Evolutionary conservation across 495 filamentous ascomycete species (phyloP).

Genomic region (Annulohypoxylon moriforme): DNA sequence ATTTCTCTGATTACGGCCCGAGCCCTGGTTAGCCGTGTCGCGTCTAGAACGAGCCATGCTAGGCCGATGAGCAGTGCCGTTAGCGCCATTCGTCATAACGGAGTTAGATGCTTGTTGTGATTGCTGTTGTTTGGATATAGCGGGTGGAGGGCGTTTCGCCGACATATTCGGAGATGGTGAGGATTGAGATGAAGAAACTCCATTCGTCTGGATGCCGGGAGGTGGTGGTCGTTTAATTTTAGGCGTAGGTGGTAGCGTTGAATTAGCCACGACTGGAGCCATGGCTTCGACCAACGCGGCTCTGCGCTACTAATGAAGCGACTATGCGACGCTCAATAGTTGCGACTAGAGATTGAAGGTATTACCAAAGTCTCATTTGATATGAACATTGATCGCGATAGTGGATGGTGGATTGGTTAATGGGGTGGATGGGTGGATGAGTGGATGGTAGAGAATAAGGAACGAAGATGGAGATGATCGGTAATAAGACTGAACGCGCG

Average conservation of each 20-base stretch:
- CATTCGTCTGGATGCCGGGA: conserved; percentile 75
- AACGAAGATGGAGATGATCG: not conserved
- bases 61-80: conserved; percentile 57
- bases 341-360: conserved; percentile 24
- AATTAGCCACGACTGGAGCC: conserved; percentile 62
- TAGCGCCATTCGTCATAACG: conserved; percentile 58
- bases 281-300: conserved; percentile 39
- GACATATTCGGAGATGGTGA: conserved; percentile 75
- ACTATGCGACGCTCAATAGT: conserved; percentile 29
- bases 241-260: conserved; percentile 66
- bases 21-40: conserved; percentile 50
- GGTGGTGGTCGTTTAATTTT: conserved; percentile 81
- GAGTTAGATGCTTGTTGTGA: conserved; percentile 54
- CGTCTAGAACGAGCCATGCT: conserved; percentile 63
- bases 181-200: conserved; percentile 69
- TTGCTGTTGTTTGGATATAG: conserved; percentile 54
- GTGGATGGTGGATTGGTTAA: too few relatives aligned
- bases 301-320: conserved; percentile 26
- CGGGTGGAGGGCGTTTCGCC: conserved; percentile 68
- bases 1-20: conserved; percentile 56
- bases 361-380: conserved; percentile 21
- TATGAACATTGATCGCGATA: conserved; percentile 40
- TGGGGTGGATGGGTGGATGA: too few relatives aligned
- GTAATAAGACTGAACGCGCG: conserved; percentile 1
- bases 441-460: not conserved